A percentile compares a stretch with the other conserved stretches of the same genome.
Evolutionary conservation across 495 filamentous ascomycete species (phyloP).

Genomic region (Astrothelium subdiscretum): DNA sequence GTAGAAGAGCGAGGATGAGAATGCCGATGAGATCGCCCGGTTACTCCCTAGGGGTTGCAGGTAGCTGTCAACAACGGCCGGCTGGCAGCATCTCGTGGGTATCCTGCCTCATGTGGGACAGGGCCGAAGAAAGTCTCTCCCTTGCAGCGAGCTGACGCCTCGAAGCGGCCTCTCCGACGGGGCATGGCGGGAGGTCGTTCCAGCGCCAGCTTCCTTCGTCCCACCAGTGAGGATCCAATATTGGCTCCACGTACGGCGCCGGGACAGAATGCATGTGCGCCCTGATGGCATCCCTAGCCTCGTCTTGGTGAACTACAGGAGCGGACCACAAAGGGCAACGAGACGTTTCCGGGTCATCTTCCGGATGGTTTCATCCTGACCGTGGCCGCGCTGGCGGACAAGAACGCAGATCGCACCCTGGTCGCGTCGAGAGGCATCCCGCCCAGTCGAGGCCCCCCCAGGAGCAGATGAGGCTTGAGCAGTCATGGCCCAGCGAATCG

Average conservation of each 20-base stretch:
- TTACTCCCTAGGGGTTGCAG: not conserved
- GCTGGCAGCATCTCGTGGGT: not conserved
- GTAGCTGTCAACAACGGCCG: not conserved
- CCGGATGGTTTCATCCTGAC: not conserved
- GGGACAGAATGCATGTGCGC: not conserved
- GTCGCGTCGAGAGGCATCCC: not conserved
- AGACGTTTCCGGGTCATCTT: not conserved
- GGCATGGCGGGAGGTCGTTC: not conserved
- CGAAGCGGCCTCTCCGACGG: constrained; percentile 1
- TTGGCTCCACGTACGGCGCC: not conserved
- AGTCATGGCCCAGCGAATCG: not conserved
- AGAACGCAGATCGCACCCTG: not conserved
- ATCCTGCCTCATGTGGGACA: not conserved
- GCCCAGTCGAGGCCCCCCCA: not conserved
- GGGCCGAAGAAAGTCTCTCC: not conserved
- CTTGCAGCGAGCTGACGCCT: not conserved
- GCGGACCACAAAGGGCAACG: not conserved
- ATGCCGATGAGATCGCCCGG: constrained; percentile 1
- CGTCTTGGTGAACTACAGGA: not conserved
- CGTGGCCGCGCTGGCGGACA: not conserved
- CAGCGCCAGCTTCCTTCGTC: constrained; percentile 2
- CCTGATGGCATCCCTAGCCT: not conserved
- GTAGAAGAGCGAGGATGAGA: not conserved
- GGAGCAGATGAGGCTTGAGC: not conserved
- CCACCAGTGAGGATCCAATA: not conserved